Evolutionary conservation across 441 rosid species (phyloP).

Genomic region (Capsella rubella): DNA sequence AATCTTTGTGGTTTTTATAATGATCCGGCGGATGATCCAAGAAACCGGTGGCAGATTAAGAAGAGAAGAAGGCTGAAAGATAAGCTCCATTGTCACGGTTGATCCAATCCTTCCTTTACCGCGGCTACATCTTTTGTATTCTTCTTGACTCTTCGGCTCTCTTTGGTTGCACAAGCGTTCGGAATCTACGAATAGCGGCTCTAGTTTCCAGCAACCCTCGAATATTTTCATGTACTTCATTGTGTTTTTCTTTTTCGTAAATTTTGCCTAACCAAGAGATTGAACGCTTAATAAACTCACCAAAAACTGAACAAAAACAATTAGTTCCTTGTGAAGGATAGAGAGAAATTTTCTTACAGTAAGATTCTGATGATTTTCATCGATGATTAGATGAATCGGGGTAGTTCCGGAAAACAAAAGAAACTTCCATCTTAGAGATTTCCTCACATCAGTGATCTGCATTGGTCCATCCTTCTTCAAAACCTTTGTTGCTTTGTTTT

Average conservation of each 20-base stretch:
- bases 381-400: conserved; percentile 4
- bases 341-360: background rate
- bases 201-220: background rate
- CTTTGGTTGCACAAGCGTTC: background rate
- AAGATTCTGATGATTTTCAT: background rate
- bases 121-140: conserved; percentile 59
- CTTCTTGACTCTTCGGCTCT: conserved; percentile 43
- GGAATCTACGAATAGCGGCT: background rate
- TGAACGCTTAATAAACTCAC: background rate
- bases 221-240: conserved; percentile 18
- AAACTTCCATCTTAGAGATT: conserved; percentile 76
- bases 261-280: background rate
- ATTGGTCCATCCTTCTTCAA: conserved; percentile 67
- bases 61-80: background rate
- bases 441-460: conserved; percentile 75
- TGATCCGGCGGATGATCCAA: background rate
- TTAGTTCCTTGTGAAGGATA: background rate
- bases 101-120: conserved; percentile 70
- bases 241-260: background rate
- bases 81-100: background rate
- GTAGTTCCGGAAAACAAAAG: conserved; percentile 79
- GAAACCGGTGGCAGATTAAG: background rate
- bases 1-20: background rate
- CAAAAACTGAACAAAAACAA: background rate
- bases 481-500: background rate